Evolutionary conservation across 176 grass and related monocot species (phyloP).

Genomic region (Triticum turgidum): DNA sequence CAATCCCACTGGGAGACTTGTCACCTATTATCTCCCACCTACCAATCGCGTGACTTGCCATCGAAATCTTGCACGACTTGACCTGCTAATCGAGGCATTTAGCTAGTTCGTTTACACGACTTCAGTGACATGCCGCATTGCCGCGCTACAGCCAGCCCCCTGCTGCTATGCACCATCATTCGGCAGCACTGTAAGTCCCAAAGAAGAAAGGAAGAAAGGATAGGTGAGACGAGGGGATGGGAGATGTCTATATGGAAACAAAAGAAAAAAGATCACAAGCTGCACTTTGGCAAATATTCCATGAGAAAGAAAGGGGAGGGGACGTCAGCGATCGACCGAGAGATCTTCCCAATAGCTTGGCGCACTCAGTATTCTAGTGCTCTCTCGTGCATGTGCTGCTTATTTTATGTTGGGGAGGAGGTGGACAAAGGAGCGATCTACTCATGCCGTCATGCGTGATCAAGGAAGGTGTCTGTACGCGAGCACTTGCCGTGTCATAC

Average conservation of each 20-base stretch:
- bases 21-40: too few species aligned
- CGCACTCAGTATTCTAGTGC: not conserved
- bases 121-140: not conserved
- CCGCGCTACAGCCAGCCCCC: not conserved
- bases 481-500: conserved; percentile 3
- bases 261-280: not conserved
- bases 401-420: not conserved
- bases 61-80: not conserved
- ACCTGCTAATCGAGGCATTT: not conserved
- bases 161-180: not conserved
- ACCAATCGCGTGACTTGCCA: not conserved
- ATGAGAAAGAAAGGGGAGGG: not conserved
- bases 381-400: not conserved
- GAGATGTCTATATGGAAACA: not conserved
- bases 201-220: not conserved
- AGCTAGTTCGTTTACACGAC: not conserved
- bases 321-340: not conserved
- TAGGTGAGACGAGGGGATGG: not conserved
- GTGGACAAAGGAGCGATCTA: not conserved
- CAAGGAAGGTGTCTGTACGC: not conserved
- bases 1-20: not conserved
- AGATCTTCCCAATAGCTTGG: not conserved
- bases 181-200: not conserved
- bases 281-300: conserved; percentile 14
- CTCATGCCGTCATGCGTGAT: not conserved